Base-by-base conservation (phyloP, 441 rosid genomes). In the Sinapis alba region DNA sequence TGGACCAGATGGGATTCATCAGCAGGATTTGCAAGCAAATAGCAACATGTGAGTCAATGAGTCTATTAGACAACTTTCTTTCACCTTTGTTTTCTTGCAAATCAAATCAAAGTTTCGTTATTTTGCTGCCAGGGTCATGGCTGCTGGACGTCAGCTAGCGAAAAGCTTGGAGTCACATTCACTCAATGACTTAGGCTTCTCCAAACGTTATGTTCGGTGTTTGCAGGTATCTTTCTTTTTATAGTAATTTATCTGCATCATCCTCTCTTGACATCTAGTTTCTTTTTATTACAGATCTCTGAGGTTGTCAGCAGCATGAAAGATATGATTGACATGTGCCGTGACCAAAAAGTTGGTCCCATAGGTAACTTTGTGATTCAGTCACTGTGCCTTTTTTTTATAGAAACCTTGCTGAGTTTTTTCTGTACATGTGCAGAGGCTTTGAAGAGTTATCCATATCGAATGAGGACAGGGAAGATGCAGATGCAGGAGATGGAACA, bases 221-320 rank as follows among this genome's bases (percentile, higher is more conserved):
- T 81, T 96, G 85, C 99, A 96, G 97, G 98, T 93, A 85, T 56
- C 65, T 13, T 41, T 66, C 47, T 50, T 36, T 56, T 12, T 72
- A 68, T 21, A n/a, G 32, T 21, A 27, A 45, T 45, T 8, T 72
- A 11, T 61, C 21, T 45, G 43, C 53, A 54, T 36, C 60, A 36
- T 71, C 56, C 70, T 54, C 16, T 67, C n/a, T 27, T 71, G 19
- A 20, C 26, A 10, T 47, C 12, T 27, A 61, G 10, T 24, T 12
- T 23, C 11, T 24, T 4, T n/a, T 20, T 5, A 4, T 18, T 5
- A 66, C 81, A 96, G 98, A 96, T 96, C 47, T 91, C 99, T 27
- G 99, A 96, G 91, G 99, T 96, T 82, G 98, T 96, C 77, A 90
- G 83, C 80, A 90, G 98, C 90, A 96, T 96, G 99, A 96, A 93